Percentiles rank a stretch among this genome's conserved stretches.
phyloP scores from a whole-genome alignment of 1,284 basidiomycete species.

The Rhodotorula sp. region DNA sequence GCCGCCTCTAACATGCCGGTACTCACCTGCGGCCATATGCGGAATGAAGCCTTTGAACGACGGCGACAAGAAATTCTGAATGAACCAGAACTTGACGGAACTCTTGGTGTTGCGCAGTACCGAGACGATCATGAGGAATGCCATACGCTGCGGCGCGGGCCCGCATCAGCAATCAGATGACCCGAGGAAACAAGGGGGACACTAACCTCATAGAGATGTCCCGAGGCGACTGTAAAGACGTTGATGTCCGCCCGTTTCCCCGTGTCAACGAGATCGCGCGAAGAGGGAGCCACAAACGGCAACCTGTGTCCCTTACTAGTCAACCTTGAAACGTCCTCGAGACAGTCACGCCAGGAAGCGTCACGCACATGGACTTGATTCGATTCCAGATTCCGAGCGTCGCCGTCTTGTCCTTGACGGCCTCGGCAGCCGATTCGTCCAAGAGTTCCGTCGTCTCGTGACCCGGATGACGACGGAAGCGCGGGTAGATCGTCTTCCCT shows the following conservation, averaged over 20 bases:
- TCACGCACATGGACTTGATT: slow-evolving; percentile 36
- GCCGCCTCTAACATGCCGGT: background rate
- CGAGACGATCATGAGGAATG: slow-evolving; percentile 95
- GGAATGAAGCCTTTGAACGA: slow-evolving; percentile 68
- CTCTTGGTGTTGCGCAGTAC: slow-evolving; percentile 90
- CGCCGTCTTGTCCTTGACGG: background rate
- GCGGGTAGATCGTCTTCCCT: slow-evolving; percentile 82
- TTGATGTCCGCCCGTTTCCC: slow-evolving; percentile 80
- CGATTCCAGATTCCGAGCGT: slow-evolving; percentile 12
- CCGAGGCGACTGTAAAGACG: slow-evolving; percentile 97
- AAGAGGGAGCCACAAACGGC: slow-evolving; percentile 32
- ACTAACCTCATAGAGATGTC: slow-evolving; percentile 84
- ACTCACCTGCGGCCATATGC: slow-evolving; percentile 22
- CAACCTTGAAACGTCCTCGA: background rate
- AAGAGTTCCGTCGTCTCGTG: slow-evolving; percentile 81
- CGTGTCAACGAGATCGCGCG: slow-evolving; percentile 5
- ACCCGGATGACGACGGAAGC: slow-evolving; percentile 66
- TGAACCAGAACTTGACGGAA: slow-evolving; percentile 99
- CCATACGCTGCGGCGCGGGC: slow-evolving; percentile 68
- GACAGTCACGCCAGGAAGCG: background rate
- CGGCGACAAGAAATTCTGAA: slow-evolving; percentile 97
- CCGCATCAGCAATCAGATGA: slow-evolving; percentile 5
- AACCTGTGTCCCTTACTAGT: slow-evolving; percentile 10
- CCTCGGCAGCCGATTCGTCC: slow-evolving; percentile 50
- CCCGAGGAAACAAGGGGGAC: background rate